Base-by-base conservation (phyloP, 2,329 filamentous ascomycete genomes). In the Sclerotinia sclerotiorum region DNA sequence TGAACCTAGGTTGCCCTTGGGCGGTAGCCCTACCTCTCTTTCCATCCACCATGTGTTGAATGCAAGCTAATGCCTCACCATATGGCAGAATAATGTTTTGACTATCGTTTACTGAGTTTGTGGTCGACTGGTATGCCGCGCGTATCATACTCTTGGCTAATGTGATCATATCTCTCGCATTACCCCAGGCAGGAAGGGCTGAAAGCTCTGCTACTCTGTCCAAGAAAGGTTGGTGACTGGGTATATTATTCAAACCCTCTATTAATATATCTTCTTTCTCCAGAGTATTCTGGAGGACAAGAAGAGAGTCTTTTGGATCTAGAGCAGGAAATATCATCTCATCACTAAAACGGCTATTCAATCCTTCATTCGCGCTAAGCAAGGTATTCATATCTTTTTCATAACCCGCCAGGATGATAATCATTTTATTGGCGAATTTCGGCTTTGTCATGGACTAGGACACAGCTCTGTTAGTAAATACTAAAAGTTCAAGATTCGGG, bases 321-420 rank as follows among this genome's bases (percentile, higher is more conserved):
- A 83, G 46, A 13, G 70, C 29, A 0, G 68, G 64, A 32, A 87
- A 87, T 1, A 78, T 68, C 3, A 87, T 74, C 2, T 81, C 77
- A 46, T 87, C 84, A 0, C 85, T 79, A 71, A 88, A 88, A 2
- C 85, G 81, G 70, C 82, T 85, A 0, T 80, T 82, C 1, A 88
- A 76, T 0, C 85, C 85, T 0, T 81, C 80, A 70, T 88, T 87
- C 13, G 79, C 78, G 0, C 74, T 71, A 76, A 88, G 80, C 0
- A 88, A 79, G 0, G 77, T 75, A 70, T 87, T 84, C 67, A 88
- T 87, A 49, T 87, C 83, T 0, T 79, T 74, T 42, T 85, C 82
- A 69, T 88, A 88, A 0, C 86, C 85, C 0, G 86, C 85, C 5
- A 88, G 78, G 54, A 88, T 86, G 48, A 84, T 79, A n/a, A 87